Percentiles rank a stretch among this genome's conserved stretches.
These are phyloP conservation scores for Ananas comosus DNA, from an alignment of 176 grass and related monocot genomes.

Conservation along the genomic window DNA sequence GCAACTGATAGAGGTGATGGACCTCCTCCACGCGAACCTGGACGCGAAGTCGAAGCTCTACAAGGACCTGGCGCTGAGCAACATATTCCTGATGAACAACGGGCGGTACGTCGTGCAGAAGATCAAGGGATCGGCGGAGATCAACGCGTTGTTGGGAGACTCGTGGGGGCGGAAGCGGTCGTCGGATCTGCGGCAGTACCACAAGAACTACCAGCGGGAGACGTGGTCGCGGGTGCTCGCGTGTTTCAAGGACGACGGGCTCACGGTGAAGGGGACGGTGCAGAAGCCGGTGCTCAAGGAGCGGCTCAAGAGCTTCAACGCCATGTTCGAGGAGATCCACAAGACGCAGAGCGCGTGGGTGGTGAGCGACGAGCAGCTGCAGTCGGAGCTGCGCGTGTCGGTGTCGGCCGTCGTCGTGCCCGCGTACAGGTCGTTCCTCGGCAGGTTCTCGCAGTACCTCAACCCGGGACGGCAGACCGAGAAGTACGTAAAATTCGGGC, in stretches of 20 bases:
- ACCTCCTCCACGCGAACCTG: conserved; percentile 59
- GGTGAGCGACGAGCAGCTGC: conserved; percentile 78
- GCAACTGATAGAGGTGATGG: conserved; percentile 71
- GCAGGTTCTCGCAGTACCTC: conserved; percentile 52
- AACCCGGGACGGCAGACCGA: conserved; percentile 49
- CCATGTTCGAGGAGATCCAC: conserved; percentile 87
- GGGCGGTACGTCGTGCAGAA: conserved; percentile 81
- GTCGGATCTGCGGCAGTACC: conserved; percentile 65
- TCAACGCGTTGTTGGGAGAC: conserved; percentile 51
- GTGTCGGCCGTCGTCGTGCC: conserved; percentile 73
- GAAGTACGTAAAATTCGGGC: conserved; percentile 77
- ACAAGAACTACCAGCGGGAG: conserved; percentile 99
- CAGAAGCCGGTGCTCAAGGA: conserved; percentile 76
- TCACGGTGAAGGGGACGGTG: conserved; percentile 57
- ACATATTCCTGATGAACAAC: conserved; percentile 97
- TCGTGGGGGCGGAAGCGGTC: conserved; percentile 62
- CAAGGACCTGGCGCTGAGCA: conserved; percentile 44
- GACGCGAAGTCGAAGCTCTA: conserved; percentile 58
- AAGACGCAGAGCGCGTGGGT: conserved; percentile 74
- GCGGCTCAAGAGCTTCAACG: conserved; percentile 81
- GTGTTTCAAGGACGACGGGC: conserved; percentile 56
- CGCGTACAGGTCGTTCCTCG: conserved; percentile 72
- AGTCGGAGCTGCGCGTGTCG: conserved; percentile 89
- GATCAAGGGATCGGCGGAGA: conserved; percentile 68
- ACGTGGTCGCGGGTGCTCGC: conserved; percentile 66